Evolutionary conservation across 495 filamentous ascomycete genomes (phyloP).

Genomic region (Tirmania nivea): DNA sequence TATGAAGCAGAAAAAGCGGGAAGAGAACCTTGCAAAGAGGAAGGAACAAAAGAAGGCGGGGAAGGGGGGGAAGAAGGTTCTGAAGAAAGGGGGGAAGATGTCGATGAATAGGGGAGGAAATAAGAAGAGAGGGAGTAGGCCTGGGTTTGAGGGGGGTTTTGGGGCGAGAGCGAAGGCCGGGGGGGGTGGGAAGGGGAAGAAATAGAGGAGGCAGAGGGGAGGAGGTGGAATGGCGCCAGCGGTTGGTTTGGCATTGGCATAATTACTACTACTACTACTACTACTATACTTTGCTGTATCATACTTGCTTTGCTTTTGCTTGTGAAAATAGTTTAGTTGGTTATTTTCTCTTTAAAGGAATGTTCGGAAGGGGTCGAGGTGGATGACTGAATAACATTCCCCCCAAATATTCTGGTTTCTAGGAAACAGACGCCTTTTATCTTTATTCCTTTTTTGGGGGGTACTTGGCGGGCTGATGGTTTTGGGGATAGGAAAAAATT

Average conservation of each 20-base stretch:
- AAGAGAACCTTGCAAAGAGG: conserved; percentile 68
- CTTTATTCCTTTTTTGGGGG: too few relatives aligned
- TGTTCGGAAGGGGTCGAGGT: too few relatives aligned
- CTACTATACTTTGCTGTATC: too few relatives aligned
- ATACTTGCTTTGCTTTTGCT: too few relatives aligned
- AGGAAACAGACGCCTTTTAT: too few relatives aligned
- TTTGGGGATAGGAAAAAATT: too few relatives aligned
- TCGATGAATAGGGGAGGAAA: conserved; percentile 20
- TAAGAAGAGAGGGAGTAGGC: conserved; percentile 27
- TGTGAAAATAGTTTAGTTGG: too few relatives aligned
- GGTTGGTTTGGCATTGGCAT: neutral
- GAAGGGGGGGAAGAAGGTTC: conserved; percentile 30
- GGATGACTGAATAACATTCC: too few relatives aligned
- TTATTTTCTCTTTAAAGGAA: too few relatives aligned
- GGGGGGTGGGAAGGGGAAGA: conserved; percentile 2
- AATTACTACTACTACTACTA: too few relatives aligned
- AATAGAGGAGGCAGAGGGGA: neutral
- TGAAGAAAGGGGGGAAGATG: conserved; percentile 31
- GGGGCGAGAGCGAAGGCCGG: neutral
- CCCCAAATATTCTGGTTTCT: too few relatives aligned
- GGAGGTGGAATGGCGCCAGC: neutral
- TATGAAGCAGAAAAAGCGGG: conserved; percentile 64
- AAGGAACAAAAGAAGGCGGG: conserved; percentile 48
- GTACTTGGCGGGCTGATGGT: too few relatives aligned
- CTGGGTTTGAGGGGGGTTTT: conserved; percentile 77